Percentiles rank a stretch among this genome's conserved stretches.
Evolutionary conservation across 192 early-diverging fungal genomes (phyloP).

Genomic region (Chytriomyces sp.): DNA sequence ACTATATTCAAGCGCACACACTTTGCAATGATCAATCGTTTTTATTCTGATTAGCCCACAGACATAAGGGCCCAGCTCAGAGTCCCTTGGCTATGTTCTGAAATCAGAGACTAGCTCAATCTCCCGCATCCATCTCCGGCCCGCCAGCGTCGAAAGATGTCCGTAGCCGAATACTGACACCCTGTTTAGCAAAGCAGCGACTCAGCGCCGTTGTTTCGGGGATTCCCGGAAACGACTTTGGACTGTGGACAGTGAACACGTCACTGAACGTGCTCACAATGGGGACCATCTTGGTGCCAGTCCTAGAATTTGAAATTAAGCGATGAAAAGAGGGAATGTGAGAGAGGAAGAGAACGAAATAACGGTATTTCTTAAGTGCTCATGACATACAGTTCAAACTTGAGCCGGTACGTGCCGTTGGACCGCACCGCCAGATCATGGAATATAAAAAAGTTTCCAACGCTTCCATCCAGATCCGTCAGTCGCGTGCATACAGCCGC

Average conservation of each 20-base stretch:
- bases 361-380: too few relatives aligned
- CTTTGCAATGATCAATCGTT: too few relatives aligned
- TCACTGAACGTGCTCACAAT: conserved; percentile 16
- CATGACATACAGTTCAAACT: conserved; percentile 39
- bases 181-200: conserved; percentile 45
- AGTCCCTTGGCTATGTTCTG: too few relatives aligned
- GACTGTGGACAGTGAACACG: conserved; percentile 40
- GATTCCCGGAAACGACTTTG: conserved; percentile 49
- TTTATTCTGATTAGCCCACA: too few relatives aligned
- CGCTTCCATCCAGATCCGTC: conserved; percentile 35
- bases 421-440: conserved; percentile 51
- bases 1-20: too few relatives aligned
- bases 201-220: conserved; percentile 41
- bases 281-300: neutral
- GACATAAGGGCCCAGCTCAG: too few relatives aligned
- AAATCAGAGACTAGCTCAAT: too few relatives aligned
- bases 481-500: conserved; percentile 21
- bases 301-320: neutral
- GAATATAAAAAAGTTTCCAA: conserved; percentile 56
- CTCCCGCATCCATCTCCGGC: too few relatives aligned
- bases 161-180: conserved; percentile 22
- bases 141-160: too few relatives aligned
- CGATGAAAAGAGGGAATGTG: neutral
- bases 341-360: neutral
- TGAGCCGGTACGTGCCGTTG: conserved; percentile 45